Evolutionary conservation across 129 eudicot species (phyloP), one percentile per base, ranked within the genome.

Genomic region (Calendula officinalis): DNA sequence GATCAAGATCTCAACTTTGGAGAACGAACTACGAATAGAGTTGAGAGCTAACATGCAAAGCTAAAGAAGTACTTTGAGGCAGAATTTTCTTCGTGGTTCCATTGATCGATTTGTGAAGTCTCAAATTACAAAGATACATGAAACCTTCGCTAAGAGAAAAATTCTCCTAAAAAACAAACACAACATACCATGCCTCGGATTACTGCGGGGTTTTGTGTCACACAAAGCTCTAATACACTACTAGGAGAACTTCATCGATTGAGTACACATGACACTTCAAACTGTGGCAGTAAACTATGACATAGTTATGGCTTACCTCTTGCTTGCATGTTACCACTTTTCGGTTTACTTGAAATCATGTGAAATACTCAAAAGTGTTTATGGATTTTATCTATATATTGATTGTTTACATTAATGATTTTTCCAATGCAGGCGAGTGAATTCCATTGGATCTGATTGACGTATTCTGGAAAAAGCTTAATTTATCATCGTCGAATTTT

Each of bases 31-130:
- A 45, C 50, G 4, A 45, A 45, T n/a, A 47, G 55, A 49, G 32
- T 49, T 49, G 55, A 49, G 55, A 49, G 32, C 32, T 8, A 49
- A 4, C 55, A 49, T 49, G 8, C 55, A 49, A 49, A 49, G 32
- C 32, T 49, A 49, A 49, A 49, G 55, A 49, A 49, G 27, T 49
- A 14, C 55, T 3, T 49, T 0, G 5, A 30, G 14, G 30, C 30
- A 22, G 7, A 14, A 14, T 14, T 13, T 49, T 49, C 32, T 49
- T 49, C 55, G 14, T 49, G 33, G 3, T 49, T 49, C 8, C 15
- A 49, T 49, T 4, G 55, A 49, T 22, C 30, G 30, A 22, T 22
- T 22, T 22, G 30, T 22, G 2, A 22, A 22, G 30, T 22, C 30
- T 22, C 7, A 2, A 7, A 30, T n/a, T 3, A 3, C 30, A 22